Base-by-base conservation (phyloP, 192 early-diverging fungal species). In the Umbelopsis sp. region DNA sequence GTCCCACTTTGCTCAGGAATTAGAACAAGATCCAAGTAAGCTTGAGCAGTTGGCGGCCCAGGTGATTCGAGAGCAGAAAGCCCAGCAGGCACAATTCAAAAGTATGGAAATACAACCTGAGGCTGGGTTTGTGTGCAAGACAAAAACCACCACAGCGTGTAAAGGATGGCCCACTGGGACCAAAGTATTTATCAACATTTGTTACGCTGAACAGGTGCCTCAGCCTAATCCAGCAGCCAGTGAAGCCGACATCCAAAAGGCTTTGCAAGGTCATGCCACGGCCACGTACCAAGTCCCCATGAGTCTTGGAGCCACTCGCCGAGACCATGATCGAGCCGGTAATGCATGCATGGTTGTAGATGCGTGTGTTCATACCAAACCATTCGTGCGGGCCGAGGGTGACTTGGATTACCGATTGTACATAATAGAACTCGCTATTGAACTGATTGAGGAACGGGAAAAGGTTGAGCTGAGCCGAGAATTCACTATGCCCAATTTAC, bases 341-440 rank as follows among this genome's bases (percentile, higher is more conserved):
- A 80, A 79, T 33, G 46, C 53, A 13, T 87, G 84, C 64, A 65
- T 90, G 6, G 88, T 91, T 4, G 83, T 88, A 65, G 91, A 93
- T 76, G 89, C 88, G 15, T 90, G 89, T 61, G 76, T 93, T 30
- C 79, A 93, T 70, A 80, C 85, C 2, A 71, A 84, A 11, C 78
- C 86, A 20, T 81, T 81, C 33, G 67, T 78, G 44, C 86, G 92
- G 61, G 66, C 87, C 18, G 72, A 74, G 37, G 71, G 72, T 46
- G 91, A 93, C 45, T 65, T 74, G 16, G 89, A 91, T 67, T 93
- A 81, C 71, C 82, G 86, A 50, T 66, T 89, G 16, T 93, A 91
- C 76, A 74, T 93, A 41, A 78, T 89, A 35, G 89, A 90, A 71
- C 71, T 93, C 11, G 75, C 88, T 0, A 72, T 93, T 71, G 87